Percentiles rank a stretch among this genome's conserved stretches.
These are phyloP conservation scores for Mucor irregularis DNA, from an alignment of 371 early-diverging fungal genomes.

Conservation along the genomic window DNA sequence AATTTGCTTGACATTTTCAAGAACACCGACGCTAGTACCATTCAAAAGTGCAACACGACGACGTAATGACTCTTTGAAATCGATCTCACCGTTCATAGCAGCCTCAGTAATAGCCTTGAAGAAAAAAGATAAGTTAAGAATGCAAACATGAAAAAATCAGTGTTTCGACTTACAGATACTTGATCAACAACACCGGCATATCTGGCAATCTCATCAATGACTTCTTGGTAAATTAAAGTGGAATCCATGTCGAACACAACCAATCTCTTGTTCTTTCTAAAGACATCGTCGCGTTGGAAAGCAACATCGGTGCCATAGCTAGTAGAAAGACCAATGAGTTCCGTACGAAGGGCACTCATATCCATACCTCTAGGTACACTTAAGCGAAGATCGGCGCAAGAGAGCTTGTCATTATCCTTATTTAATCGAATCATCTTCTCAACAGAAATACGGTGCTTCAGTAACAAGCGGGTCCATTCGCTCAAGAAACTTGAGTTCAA, in stretches of 20 bases:
- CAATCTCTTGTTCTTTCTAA: conserved; percentile 86
- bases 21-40: conserved; percentile 80
- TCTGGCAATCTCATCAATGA: conserved; percentile 97
- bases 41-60: conserved; percentile 86
- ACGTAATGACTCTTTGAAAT: conserved; percentile 90
- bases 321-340: conserved; percentile 70
- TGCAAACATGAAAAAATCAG: neutral
- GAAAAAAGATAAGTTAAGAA: neutral
- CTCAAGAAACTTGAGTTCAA: conserved; percentile 70
- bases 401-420: conserved; percentile 52
- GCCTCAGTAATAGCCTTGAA: conserved; percentile 85
- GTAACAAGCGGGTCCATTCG: conserved; percentile 72
- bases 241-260: conserved; percentile 99
- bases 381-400: conserved; percentile 78
- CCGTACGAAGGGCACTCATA: conserved; percentile 63
- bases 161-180: conserved; percentile 73
- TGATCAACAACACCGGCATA: conserved; percentile 88
- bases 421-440: conserved; percentile 79
- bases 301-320: conserved; percentile 82
- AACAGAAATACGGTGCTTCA: conserved; percentile 74
- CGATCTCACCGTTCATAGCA: conserved; percentile 97
- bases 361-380: conserved; percentile 70
- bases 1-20: conserved; percentile 74
- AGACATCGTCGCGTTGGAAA: conserved; percentile 85
- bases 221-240: conserved; percentile 96